These are phyloP conservation scores for Phytophthora agathidicida DNA, from an alignment of 352 stramenopile genomes.

Conservation along the genomic window DNA sequence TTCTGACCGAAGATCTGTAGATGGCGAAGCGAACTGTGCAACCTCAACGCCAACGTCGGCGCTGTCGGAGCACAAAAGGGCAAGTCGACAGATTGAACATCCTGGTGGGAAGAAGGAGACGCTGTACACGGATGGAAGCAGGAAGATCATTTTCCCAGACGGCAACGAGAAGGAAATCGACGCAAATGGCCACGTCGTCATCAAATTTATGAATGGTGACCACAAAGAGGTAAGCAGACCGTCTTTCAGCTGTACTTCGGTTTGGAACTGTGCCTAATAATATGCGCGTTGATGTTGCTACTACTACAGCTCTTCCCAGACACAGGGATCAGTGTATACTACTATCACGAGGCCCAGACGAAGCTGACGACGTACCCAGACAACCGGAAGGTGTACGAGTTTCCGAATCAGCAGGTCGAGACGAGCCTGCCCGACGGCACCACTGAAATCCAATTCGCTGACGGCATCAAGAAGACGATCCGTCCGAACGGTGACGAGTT, in stretches of 20 bases:
- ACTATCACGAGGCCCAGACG: conserved; percentile 93
- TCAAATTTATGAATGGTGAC: conserved; percentile 96
- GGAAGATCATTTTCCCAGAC: conserved; percentile 89
- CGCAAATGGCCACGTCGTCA: conserved; percentile 86
- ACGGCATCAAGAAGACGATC: conserved; percentile 93
- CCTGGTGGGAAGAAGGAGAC: conserved; percentile 66
- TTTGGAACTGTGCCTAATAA: conserved; percentile 1
- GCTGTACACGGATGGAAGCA: conserved; percentile 67
- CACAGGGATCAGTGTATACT: conserved; percentile 93
- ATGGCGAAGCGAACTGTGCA: not conserved
- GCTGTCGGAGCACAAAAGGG: conserved; percentile 20
- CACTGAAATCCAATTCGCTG: conserved; percentile 95
- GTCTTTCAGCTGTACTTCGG: not conserved
- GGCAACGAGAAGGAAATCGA: conserved; percentile 94
- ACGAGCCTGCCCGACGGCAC: conserved; percentile 91
- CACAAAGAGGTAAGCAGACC: conserved; percentile 83
- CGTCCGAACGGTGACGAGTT: conserved; percentile 76
- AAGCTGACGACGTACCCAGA: conserved; percentile 95
- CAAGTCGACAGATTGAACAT: conserved; percentile 55
- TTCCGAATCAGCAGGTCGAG: conserved; percentile 95
- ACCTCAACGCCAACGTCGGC: conserved; percentile 13
- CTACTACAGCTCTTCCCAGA: conserved; percentile 52
- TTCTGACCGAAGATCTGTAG: not conserved
- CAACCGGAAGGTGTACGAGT: conserved; percentile 96
- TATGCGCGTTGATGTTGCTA: conserved; percentile 25